Evolutionary conservation across 225 moss, liverwort and hornwort genomes (phyloP), one percentile per base, ranked within the genome.

Genomic region (Neckera pumila): DNA sequence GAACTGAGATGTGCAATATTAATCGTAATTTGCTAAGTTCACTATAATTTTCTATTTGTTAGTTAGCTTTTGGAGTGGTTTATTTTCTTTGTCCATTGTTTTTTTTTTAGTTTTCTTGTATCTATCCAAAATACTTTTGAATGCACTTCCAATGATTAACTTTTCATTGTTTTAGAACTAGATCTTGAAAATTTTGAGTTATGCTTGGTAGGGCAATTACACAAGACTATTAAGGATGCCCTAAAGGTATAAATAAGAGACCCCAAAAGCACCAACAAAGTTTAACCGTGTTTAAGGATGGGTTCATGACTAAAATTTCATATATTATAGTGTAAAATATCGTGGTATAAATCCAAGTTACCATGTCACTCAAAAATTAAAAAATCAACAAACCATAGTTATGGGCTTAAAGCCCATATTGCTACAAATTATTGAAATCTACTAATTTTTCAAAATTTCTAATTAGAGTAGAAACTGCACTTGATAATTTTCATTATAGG

Each of bases 181-280:
- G 13, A 13, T 23, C 7, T 38, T 69, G 7, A 69, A 69, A 38
- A 23, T 38, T 38, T 0, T 7, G 4, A 66, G 4, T 38, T 40
- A 8, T 40, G 25, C 40, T 69, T 70, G 8, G 40, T 0, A 1
- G 1, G 4, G 14, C 14, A 69, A 7, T 23, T 14, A 69, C 8
- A 40, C 1, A 1, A 0, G 7, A 23, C 12, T 14, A 7, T 70
- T 40, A 25, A 0, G 4, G 3, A 70, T 3, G 1, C 7, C 23
- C 6, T 40, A 40, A 40, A 70, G 26, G 26, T 1, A 0, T 70
- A 25, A 70, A 40, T 42, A 70, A 14, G 3, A 70, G 42, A 42
- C 26, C 2, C 2, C 1, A 0, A 71, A 42, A 40, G 40, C 9
- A 40, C 38, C 26, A 25, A 40, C 8, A 40, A 70, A 40, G 8